Conservation (phyloP, 2,329 filamentous ascomycete genomes). For the Exophiala spinifera region DNA sequence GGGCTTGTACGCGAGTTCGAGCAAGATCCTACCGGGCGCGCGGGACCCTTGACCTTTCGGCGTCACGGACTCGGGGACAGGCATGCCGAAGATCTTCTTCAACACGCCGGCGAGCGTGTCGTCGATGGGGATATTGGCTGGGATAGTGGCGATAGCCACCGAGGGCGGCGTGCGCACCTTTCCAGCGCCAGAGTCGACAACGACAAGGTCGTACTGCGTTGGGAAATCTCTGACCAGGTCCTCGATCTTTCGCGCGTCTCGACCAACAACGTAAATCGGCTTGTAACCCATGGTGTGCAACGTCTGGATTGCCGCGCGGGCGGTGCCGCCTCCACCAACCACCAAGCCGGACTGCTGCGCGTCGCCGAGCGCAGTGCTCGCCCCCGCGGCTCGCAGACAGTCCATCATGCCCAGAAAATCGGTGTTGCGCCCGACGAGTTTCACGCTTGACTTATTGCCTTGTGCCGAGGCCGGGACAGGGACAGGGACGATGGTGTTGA, state of each 20-base stretch:
- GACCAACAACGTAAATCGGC: constrained; percentile 83
- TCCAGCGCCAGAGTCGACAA: constrained; percentile 50
- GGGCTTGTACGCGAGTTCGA: constrained; percentile 98
- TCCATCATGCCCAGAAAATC: constrained; percentile 92
- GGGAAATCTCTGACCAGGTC: constrained; percentile 71
- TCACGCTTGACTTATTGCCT: constrained; percentile 33
- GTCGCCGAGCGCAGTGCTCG: constrained; percentile 44
- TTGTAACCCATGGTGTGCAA: constrained; percentile 77
- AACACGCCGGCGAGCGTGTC: constrained; percentile 64
- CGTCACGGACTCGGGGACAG: background rate
- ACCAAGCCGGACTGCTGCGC: constrained; percentile 64
- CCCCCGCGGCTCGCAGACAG: constrained; percentile 67
- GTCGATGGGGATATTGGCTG: constrained; percentile 82
- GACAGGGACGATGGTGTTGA: constrained; percentile 84
- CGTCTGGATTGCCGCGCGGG: constrained; percentile 85
- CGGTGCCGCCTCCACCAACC: constrained; percentile 87
- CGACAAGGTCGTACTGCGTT: constrained; percentile 63
- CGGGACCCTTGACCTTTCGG: constrained; percentile 11
- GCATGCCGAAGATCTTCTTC: constrained; percentile 47
- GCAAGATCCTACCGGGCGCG: constrained; percentile 41
- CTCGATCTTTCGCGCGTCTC: constrained; percentile 66
- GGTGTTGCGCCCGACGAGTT: constrained; percentile 83
- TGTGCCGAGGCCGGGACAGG: constrained; percentile 28
- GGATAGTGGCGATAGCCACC: constrained; percentile 86
- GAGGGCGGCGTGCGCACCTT: constrained; percentile 46